Conservation (phyloP, 2,329 filamentous ascomycete species). For the Colletotrichum trifolii region DNA sequence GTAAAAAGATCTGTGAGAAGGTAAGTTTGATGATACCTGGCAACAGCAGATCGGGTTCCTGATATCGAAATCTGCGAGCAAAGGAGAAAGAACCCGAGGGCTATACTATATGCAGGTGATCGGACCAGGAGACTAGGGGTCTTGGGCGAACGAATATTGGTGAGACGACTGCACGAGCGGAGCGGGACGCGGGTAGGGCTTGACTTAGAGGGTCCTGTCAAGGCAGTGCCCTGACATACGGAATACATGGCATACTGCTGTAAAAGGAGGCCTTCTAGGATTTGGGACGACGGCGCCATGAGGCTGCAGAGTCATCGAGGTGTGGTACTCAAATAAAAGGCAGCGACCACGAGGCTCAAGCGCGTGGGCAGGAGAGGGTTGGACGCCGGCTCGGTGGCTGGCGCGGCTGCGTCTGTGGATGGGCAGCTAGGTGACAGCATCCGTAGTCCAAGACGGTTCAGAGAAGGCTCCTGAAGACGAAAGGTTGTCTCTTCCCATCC, state of each 20-base stretch:
- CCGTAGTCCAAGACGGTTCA: not conserved
- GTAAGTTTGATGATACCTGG: not conserved
- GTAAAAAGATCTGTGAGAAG: not conserved
- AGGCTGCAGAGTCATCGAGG: conserved; percentile 24
- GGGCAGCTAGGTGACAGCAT: not conserved
- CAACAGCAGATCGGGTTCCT: conserved; percentile 15
- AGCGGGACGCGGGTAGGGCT: conserved; percentile 36
- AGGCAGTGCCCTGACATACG: conserved; percentile 23
- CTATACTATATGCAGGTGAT: conserved; percentile 36
- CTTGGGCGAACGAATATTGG: conserved; percentile 24
- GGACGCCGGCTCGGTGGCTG: conserved; percentile 31
- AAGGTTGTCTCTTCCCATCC: not conserved
- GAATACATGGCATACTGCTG: not conserved
- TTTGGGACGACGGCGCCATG: not conserved
- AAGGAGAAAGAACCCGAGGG: conserved; percentile 22
- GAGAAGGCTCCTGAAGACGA: not conserved
- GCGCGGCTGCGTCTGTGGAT: conserved; percentile 20
- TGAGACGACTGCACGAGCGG: conserved; percentile 24
- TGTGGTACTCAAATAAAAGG: conserved; percentile 20
- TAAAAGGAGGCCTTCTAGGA: conserved; percentile 8
- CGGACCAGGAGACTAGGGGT: conserved; percentile 36
- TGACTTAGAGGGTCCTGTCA: conserved; percentile 22
- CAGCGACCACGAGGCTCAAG: conserved; percentile 33
- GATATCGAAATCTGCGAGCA: conserved; percentile 27
- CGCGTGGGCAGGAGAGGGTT: conserved; percentile 31